A percentile compares a stretch with the other conserved stretches of the same genome.
phyloP scores from a whole-genome alignment of 306 rosid genomes.

The Lathyrus tuberosus region DNA sequence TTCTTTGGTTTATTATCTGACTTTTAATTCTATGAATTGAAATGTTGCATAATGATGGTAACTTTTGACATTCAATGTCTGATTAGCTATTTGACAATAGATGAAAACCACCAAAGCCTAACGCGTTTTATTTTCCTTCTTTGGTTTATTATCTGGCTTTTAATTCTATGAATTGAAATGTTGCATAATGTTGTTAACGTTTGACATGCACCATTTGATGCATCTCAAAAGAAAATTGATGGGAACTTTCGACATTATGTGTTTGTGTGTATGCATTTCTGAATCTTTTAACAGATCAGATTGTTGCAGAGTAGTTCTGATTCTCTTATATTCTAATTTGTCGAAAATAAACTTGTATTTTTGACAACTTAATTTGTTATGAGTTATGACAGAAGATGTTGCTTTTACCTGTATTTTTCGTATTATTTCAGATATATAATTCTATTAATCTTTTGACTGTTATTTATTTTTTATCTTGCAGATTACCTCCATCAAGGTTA shows the following conservation, averaged over 20 bases:
- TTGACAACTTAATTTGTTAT: slow-evolving; percentile 22
- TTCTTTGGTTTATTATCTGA: neutral
- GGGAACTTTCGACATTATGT: slow-evolving; percentile 12
- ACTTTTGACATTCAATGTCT: neutral
- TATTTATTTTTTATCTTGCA: slow-evolving; percentile 41
- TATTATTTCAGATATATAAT: slow-evolving; percentile 5
- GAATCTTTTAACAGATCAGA: slow-evolving; percentile 10
- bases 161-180: neutral
- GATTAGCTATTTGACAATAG: neutral
- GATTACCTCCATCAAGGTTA: slow-evolving; percentile 82
- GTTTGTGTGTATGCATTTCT: neutral
- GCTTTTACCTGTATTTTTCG: slow-evolving; percentile 28
- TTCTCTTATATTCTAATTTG: slow-evolving; percentile 30
- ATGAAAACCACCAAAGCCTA: neutral
- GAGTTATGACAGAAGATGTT: slow-evolving; percentile 31
- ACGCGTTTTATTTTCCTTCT: neutral
- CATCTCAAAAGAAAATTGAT: slow-evolving; percentile 25
- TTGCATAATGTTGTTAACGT: neutral
- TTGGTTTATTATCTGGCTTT: neutral
- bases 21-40: neutral
- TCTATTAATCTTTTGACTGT: slow-evolving; percentile 25
- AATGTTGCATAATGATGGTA: neutral
- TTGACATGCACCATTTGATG: slow-evolving; percentile 1
- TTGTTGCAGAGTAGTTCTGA: slow-evolving; percentile 41
- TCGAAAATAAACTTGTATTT: slow-evolving; percentile 9